Conservation (phyloP, 768 basidiomycete species). For the Baorangia bicolor region DNA sequence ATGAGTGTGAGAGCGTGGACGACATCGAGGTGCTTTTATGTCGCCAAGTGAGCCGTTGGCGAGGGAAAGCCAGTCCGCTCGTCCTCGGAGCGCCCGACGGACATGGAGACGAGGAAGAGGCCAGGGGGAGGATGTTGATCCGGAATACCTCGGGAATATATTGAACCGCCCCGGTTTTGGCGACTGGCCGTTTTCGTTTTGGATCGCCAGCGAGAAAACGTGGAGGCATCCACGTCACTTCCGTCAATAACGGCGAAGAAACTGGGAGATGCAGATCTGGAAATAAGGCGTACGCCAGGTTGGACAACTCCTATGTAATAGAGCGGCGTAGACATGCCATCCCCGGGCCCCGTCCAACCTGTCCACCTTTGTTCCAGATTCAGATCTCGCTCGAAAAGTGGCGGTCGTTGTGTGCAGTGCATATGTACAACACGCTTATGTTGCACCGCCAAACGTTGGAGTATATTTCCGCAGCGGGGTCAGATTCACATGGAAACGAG, state of each 20-base stretch:
- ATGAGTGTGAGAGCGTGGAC: slow-evolving; percentile 41
- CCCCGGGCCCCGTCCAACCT: too few relatives aligned
- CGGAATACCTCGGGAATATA: slow-evolving; percentile 1
- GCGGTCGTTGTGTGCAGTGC: background rate
- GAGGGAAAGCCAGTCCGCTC: slow-evolving; percentile 34
- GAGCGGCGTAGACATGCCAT: too few relatives aligned
- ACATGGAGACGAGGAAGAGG: background rate
- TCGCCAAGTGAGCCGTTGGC: slow-evolving; percentile 48
- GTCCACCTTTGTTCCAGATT: background rate
- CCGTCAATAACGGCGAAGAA: too few relatives aligned
- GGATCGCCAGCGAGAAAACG: too few relatives aligned
- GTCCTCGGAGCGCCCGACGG: background rate
- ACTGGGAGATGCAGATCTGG: too few relatives aligned
- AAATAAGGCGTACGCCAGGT: too few relatives aligned
- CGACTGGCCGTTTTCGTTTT: too few relatives aligned
- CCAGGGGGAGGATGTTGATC: background rate
- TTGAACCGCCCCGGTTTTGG: background rate
- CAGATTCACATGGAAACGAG: background rate
- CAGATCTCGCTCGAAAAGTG: background rate
- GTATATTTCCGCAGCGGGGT: background rate
- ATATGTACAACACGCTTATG: background rate
- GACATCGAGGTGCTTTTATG: slow-evolving; percentile 47
- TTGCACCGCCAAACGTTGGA: background rate
- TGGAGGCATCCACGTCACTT: too few relatives aligned
- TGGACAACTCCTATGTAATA: too few relatives aligned